These are phyloP conservation scores for Penicillium sp. DNA, from an alignment of 2,329 filamentous ascomycete genomes.

Conservation along the genomic window DNA sequence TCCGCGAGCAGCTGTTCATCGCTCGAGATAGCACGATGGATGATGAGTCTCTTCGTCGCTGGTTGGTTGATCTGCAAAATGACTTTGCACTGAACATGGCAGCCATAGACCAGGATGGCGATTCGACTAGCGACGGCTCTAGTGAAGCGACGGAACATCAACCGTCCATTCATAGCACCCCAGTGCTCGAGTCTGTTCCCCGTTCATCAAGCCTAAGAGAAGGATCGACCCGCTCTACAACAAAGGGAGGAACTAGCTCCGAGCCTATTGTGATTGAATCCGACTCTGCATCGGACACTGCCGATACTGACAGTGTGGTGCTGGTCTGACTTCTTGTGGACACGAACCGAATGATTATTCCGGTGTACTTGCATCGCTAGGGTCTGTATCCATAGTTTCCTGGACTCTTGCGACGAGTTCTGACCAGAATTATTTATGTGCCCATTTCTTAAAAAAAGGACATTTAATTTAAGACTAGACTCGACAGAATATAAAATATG, in stretches of 20 bases:
- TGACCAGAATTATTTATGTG: background rate
- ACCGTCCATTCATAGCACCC: background rate
- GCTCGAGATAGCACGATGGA: conserved; percentile 61
- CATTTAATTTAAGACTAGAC: background rate
- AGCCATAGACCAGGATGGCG: conserved; percentile 50
- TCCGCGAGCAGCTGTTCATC: conserved; percentile 68
- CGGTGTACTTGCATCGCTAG: background rate
- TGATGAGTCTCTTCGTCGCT: conserved; percentile 57
- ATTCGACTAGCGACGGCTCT: conserved; percentile 14
- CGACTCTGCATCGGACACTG: background rate
- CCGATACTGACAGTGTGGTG: conserved; percentile 8
- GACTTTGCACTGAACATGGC: conserved; percentile 72
- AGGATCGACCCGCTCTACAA: background rate
- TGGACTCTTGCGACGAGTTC: background rate
- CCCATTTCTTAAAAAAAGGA: background rate
- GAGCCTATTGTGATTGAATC: conserved; percentile 6
- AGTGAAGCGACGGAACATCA: conserved; percentile 7
- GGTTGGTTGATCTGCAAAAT: conserved; percentile 62
- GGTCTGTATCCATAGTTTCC: background rate
- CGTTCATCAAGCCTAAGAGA: background rate
- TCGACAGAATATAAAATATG: background rate
- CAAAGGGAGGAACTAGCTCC: background rate
- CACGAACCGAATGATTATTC: no score
- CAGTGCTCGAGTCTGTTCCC: background rate
- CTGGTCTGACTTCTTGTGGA: background rate